These are phyloP conservation scores for Syzygium grande DNA, from an alignment of 345 rosid genomes.

Conservation along the genomic window DNA sequence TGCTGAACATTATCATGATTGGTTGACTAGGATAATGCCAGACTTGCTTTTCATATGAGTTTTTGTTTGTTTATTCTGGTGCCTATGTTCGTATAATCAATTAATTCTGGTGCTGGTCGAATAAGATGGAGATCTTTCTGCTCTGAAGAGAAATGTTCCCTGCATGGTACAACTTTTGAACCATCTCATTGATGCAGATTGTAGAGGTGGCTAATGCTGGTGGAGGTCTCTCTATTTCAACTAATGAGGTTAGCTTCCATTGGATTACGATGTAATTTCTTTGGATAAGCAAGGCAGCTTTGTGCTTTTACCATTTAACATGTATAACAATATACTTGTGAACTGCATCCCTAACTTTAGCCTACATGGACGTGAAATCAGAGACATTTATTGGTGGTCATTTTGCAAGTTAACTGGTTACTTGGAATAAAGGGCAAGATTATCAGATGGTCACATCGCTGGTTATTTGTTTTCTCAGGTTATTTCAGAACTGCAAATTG, in stretches of 20 bases:
- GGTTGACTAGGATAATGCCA: background rate
- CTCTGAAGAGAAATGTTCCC: background rate
- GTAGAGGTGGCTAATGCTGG: conserved; percentile 21
- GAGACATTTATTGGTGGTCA: background rate
- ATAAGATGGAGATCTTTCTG: background rate
- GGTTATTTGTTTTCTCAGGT: background rate
- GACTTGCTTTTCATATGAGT: background rate
- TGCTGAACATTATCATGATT: background rate
- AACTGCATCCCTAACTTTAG: no score
- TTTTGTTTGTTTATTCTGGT: background rate
- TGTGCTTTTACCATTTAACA: no score
- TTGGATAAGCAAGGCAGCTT: no score
- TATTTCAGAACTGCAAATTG: conserved; percentile 37
- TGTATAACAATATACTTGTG: no score
- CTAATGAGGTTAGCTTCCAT: conserved; percentile 53
- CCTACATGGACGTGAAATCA: no score
- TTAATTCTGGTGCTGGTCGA: background rate
- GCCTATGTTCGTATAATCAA: background rate
- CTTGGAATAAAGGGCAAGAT: background rate
- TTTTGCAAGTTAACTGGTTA: background rate
- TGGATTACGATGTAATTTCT: background rate
- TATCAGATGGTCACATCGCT: background rate
- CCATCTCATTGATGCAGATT: conserved; percentile 20
- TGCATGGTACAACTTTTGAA: background rate
- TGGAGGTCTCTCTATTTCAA: conserved; percentile 29